Percentiles rank a stretch among this genome's conserved stretches.
These are phyloP conservation scores for Salix viminalis DNA, from an alignment of 345 rosid genomes.

Conservation along the genomic window DNA sequence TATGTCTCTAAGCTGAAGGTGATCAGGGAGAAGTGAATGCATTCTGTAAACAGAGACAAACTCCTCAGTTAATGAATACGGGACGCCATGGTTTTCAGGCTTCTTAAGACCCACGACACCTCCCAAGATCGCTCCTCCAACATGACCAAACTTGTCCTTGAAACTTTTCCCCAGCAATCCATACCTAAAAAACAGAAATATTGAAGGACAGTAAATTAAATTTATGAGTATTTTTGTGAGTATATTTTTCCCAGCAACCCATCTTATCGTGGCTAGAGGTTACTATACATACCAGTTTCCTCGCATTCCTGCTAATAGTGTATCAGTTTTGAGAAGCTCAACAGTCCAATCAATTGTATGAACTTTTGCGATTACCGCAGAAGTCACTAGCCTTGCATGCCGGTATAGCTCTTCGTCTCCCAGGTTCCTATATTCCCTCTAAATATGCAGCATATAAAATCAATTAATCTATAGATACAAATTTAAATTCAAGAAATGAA, in stretches of 20 bases:
- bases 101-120: constrained; percentile 48
- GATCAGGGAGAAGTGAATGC: constrained; percentile 57
- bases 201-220: neutral
- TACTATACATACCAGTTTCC: constrained; percentile 37
- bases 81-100: constrained; percentile 50
- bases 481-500: too few species aligned
- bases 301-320: constrained; percentile 52
- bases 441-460: neutral
- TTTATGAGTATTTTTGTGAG: too few species aligned
- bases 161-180: constrained; percentile 58
- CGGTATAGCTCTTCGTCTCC: constrained; percentile 52
- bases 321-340: constrained; percentile 58
- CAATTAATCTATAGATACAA: neutral
- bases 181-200: constrained; percentile 29
- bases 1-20: constrained; percentile 34
- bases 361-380: constrained; percentile 61
- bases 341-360: constrained; percentile 73
- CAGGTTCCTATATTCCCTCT: constrained; percentile 35
- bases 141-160: constrained; percentile 53
- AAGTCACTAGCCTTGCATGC: constrained; percentile 50
- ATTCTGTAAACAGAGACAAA: constrained; percentile 55
- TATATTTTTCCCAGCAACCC: too few species aligned
- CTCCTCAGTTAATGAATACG: constrained; percentile 63
- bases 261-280: neutral
- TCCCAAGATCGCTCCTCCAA: constrained; percentile 37